Conservation (phyloP, 495 filamentous ascomycete species). For the Sporormia fimetaria region DNA sequence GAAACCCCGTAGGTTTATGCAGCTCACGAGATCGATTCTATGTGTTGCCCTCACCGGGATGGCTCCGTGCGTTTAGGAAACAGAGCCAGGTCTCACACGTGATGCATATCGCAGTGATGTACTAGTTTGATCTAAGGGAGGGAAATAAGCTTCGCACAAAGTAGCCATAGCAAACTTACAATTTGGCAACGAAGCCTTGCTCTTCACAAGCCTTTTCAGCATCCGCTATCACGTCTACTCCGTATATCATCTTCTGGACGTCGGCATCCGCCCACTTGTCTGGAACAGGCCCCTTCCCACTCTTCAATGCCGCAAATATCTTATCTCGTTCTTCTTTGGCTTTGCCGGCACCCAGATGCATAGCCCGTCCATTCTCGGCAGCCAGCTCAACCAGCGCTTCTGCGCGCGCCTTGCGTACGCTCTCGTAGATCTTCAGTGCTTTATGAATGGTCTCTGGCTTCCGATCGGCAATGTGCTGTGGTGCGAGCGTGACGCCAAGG, state of each 20-base stretch:
- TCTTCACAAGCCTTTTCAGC: slow-evolving; percentile 50
- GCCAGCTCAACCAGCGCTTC: slow-evolving; percentile 60
- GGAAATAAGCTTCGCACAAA: neutral
- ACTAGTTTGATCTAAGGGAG: too few species aligned
- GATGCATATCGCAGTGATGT: too few species aligned
- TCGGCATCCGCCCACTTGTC: slow-evolving; percentile 78
- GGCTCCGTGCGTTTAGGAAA: too few species aligned
- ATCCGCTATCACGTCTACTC: slow-evolving; percentile 53
- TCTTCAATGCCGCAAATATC: slow-evolving; percentile 51
- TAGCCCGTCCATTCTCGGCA: slow-evolving; percentile 49
- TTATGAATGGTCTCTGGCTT: slow-evolving; percentile 48
- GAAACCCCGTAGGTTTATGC: too few species aligned
- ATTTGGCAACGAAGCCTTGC: slow-evolving; percentile 13
- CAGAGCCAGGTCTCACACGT: too few species aligned
- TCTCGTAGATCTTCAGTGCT: slow-evolving; percentile 60
- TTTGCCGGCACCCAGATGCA: slow-evolving; percentile 65
- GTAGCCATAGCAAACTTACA: too few species aligned
- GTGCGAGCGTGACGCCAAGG: slow-evolving; percentile 51
- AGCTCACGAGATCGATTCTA: too few species aligned
- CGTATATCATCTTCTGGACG: slow-evolving; percentile 67
- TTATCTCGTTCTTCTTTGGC: slow-evolving; percentile 66
- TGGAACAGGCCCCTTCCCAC: slow-evolving; percentile 48
- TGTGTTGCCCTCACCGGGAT: too few species aligned
- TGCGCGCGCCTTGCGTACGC: slow-evolving; percentile 57
- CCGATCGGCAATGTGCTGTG: slow-evolving; percentile 37